Evolutionary conservation across 257 asterid species (phyloP).

Genomic region (Solanum bulbocastanum): DNA sequence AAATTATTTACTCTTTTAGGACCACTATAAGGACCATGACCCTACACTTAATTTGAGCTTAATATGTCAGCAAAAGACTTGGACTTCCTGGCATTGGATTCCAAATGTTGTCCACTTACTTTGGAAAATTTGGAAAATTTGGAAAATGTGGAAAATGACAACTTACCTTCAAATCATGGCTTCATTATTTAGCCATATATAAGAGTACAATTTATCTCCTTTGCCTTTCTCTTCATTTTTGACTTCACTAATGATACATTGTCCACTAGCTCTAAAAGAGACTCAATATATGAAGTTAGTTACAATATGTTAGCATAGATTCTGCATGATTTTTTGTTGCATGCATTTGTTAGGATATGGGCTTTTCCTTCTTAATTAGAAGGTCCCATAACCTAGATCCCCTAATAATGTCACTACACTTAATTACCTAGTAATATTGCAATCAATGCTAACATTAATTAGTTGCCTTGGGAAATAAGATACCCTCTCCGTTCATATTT

Average conservation of each 20-base stretch:
- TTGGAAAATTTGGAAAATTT: constrained; percentile 6
- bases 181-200: neutral
- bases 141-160: constrained; percentile 14
- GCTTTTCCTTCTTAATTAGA: neutral
- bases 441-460: neutral
- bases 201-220: neutral
- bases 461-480: neutral
- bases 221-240: neutral
- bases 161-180: neutral
- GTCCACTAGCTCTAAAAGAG: neutral
- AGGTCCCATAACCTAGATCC: neutral
- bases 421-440: neutral
- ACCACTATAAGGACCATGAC: neutral
- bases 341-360: neutral
- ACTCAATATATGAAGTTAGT: neutral
- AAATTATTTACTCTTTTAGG: neutral
- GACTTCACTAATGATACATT: neutral
- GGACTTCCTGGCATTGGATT: constrained; percentile 20
- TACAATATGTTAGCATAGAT: neutral
- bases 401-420: neutral
- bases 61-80: neutral
- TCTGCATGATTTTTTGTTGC: neutral
- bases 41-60: neutral
- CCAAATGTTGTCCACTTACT: constrained; percentile 1
- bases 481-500: neutral